Base-by-base conservation (phyloP, 768 basidiomycete genomes). In the Termitomyces bulborhizus region DNA sequence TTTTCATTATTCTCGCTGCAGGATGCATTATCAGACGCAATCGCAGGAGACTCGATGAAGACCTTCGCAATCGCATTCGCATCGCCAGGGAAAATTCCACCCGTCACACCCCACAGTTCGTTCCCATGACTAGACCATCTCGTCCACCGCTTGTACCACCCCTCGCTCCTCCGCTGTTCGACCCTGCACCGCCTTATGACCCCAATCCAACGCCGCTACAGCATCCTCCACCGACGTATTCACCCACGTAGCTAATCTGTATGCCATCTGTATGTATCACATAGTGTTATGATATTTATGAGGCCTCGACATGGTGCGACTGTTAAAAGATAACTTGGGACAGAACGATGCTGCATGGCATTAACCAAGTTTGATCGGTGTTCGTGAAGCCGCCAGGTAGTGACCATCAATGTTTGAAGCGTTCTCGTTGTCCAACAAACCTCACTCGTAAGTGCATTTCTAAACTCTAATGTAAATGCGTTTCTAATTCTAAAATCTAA, bases 181-280 rank as follows among this genome's bases (percentile, higher is more conserved):
- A 61, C 36, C 55, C 60, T 34, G 60, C 60, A 24, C 60, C 60
- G 6, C 60, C 60, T 4, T 61, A 61, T 27, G 57, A 56, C 12
- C 32, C 48, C 9, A 51, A 27, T n/a, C 32, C 34, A 21, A 39
- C 26, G 7, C 32, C 53, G 26, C 12, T 59, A 18, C 61, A 57
- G 21, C 55, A 62, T 47, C 58, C 61, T 15, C 58, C 61, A 3
- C 61, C 61, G n/a, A 53, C 61, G 11, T 62, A 62, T 46, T 57
- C 58, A 26, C 60, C 60, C 12, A 31, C 39, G 13, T 51, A 51
- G n/a, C 27, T 27, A 26, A 7, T 3, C 39, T 40, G 6, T 32
- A 32, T 21, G 2, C 26, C 26, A 32, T 32, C 21, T 18, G 46
- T n/a, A 31, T 18, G 45, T 31, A 31, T 31, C 11, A 12, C 6